phyloP scores from a whole-genome alignment of 2,329 filamentous ascomycete genomes.

The Fusarium aywerte region DNA sequence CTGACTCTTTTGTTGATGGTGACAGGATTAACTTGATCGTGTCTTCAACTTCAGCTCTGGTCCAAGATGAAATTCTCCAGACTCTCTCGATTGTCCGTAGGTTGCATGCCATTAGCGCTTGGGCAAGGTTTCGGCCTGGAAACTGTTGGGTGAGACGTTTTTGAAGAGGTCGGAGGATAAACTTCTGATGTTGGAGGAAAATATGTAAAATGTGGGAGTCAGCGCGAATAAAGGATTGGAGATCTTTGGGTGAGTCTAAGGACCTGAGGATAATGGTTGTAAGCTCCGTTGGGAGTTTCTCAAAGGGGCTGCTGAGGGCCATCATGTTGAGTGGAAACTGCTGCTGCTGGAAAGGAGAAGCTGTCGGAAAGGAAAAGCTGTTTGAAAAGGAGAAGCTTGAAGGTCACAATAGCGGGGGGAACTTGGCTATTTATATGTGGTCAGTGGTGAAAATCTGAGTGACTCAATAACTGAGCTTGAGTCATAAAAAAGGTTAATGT shows the following conservation, averaged over 20 bases:
- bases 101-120: neutral
- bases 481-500: too few species aligned
- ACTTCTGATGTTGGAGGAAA: neutral
- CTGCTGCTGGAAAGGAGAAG: too few species aligned
- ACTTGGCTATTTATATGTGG: too few species aligned
- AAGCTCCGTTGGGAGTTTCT: neutral
- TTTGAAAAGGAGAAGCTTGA: too few species aligned
- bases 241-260: neutral
- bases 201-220: neutral
- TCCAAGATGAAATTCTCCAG: fast-evolving
- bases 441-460: too few species aligned
- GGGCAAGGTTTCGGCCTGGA: neutral
- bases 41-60: neutral
- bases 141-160: neutral
- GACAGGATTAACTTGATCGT: neutral
- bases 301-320: neutral
- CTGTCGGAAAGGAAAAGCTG: too few species aligned
- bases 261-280: neutral
- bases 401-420: too few species aligned
- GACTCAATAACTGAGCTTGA: too few species aligned
- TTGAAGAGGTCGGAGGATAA: neutral
- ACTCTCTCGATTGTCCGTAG: neutral
- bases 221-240: neutral
- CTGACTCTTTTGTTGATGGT: neutral
- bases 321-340: neutral